Evolutionary conservation across 371 early-diverging fungal genomes (phyloP).

Genomic region (Haplosporangium sp.): DNA sequence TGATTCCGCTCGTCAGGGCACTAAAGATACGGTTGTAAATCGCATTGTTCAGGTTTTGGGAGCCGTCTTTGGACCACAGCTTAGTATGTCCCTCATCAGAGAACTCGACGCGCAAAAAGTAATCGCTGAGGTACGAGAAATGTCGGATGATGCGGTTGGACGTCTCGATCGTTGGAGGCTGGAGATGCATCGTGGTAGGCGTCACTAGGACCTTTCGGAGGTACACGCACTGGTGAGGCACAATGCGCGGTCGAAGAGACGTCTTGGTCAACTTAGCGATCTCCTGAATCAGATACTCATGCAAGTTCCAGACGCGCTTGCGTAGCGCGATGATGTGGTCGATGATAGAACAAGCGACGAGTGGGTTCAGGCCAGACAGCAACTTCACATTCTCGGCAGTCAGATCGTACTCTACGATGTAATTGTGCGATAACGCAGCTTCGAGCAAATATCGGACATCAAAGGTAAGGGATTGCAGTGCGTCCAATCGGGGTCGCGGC

Average conservation of each 20-base stretch:
- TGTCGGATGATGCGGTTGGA: conserved; percentile 77
- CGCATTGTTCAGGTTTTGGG: conserved; percentile 52
- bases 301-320: conserved; percentile 59
- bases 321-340: conserved; percentile 46
- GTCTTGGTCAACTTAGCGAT: conserved; percentile 10
- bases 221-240: conserved; percentile 65
- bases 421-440: conserved; percentile 54
- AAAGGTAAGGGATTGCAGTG: conserved; percentile 31
- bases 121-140: conserved; percentile 59
- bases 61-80: conserved; percentile 54
- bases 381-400: conserved; percentile 50
- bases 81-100: conserved; percentile 69
- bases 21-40: conserved; percentile 65
- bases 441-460: conserved; percentile 65
- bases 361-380: conserved; percentile 40
- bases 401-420: conserved; percentile 59
- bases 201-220: conserved; percentile 72
- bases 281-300: conserved; percentile 9
- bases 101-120: conserved; percentile 77
- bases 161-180: conserved; percentile 66
- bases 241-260: conserved; percentile 25
- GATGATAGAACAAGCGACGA: conserved; percentile 55
- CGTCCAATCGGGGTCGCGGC: not conserved
- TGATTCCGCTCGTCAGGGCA: conserved; percentile 66
- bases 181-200: conserved; percentile 68